Percentiles rank a stretch among this genome's conserved stretches.
Evolutionary conservation across 1,139 yeast species (phyloP).

Genomic region (Nematodospora anomalae): DNA sequence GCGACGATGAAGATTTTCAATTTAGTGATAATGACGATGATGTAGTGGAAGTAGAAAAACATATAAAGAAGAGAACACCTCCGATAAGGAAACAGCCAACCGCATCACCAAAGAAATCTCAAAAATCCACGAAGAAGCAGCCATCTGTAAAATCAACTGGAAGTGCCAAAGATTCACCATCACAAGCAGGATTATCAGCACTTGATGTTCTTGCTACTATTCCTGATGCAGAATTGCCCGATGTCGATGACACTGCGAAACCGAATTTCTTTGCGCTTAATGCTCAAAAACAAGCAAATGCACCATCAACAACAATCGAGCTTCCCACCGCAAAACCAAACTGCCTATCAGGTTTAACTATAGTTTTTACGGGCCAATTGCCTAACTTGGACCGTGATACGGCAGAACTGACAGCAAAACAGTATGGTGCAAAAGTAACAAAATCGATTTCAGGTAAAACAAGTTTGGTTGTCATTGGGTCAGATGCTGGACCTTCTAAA

Average conservation of each 20-base stretch:
- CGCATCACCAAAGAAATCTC: constrained; percentile 4
- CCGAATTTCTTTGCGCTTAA: constrained; percentile 49
- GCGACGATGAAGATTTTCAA: constrained; percentile 19
- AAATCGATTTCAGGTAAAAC: constrained; percentile 85
- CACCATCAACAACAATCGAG: constrained; percentile 34
- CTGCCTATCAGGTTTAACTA: constrained; percentile 82
- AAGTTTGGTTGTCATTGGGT: constrained; percentile 86
- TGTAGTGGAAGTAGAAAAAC: constrained; percentile 3
- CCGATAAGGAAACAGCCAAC: constrained; percentile 8
- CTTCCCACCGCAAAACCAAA: constrained; percentile 79
- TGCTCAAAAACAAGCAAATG: constrained; percentile 17
- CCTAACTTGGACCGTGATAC: constrained; percentile 77
- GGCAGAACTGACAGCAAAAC: constrained; percentile 74
- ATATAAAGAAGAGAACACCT: constrained; percentile 10
- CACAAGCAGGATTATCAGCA: constrained; percentile 35
- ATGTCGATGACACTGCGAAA: constrained; percentile 49
- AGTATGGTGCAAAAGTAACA: constrained; percentile 93
- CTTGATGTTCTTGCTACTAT: constrained; percentile 57
- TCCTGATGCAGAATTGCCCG: constrained; percentile 71
- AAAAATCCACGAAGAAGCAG: not conserved
- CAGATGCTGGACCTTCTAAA: constrained; percentile 97
- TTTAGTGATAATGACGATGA: constrained; percentile 17
- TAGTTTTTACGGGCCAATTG: constrained; percentile 89
- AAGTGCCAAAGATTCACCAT: constrained; percentile 6
- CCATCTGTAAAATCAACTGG: constrained; percentile 7